Evolutionary conservation across 352 stramenopile species (phyloP), one percentile per base, ranked within the genome.

Genomic region (Phytopythium chamaehyphon): DNA sequence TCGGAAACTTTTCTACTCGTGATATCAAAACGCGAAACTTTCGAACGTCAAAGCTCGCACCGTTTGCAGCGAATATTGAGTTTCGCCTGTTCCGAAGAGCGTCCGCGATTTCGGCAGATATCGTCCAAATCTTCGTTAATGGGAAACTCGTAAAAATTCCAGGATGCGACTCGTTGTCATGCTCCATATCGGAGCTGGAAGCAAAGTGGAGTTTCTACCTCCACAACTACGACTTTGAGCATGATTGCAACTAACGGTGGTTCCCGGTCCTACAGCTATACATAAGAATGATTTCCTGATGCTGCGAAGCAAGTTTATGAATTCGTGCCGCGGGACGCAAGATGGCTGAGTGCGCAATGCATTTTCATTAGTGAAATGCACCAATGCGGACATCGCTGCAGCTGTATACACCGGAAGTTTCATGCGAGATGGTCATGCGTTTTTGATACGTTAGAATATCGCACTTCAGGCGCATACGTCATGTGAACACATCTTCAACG

Each of bases 41-140:
- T 26, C 55, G 66, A 9, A 65, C 71, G 24, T 76, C 74, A 40
- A 40, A 35, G 0, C 40, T 83, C 10, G 59, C 74, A n/a, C 74
- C 71, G 14, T 78, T 83, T 40, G 69, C 66, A 5, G 64, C 66
- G 19, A 86, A 86, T 37, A 38, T 86, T 16, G 64, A 76, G 21
- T 76, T 83, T 31, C 70, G 71, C 2, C 51, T 86, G 49, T 73
- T 73, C 45, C 37, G 51, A 2, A 49, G 28, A 0, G 75, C 66
- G 31, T 37, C 43, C 3, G 46, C 23, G 10, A 6, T 18, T 19
- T 24, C 36, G 15, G 55, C 63, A 11, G 54, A 66, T 31, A 65
- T 65, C 19, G 69, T 83, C n/a, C 61, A 80, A 28, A 53, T 83
- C 26, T 55, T 83, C 4, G 57, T 76, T 6, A 80, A 83, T 37